phyloP scores from a whole-genome alignment of 306 rosid genomes.

The Cucurbita moschata region DNA sequence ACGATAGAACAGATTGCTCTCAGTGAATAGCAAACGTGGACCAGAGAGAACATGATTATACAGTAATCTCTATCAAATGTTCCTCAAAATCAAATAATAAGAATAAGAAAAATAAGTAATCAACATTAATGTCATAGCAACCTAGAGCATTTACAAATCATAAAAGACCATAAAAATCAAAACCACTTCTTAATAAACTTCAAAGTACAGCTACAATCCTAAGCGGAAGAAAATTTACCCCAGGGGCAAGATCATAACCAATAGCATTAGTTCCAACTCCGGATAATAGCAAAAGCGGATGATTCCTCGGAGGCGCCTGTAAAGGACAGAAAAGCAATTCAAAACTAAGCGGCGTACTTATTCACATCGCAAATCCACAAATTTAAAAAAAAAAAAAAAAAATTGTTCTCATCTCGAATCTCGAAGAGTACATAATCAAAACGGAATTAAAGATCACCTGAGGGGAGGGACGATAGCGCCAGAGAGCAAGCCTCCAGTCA shows the following conservation, averaged over 20 bases:
- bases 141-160: neutral
- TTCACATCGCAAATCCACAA: neutral
- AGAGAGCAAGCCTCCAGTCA: conserved; percentile 87
- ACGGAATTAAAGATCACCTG: conserved; percentile 17
- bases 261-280: conserved; percentile 97
- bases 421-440: neutral
- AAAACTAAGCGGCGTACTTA: neutral
- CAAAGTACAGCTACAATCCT: neutral
- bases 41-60: neutral
- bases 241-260: conserved; percentile 91
- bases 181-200: neutral
- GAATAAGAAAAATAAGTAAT: neutral
- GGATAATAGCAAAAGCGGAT: conserved; percentile 68
- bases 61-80: neutral
- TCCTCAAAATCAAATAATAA: neutral
- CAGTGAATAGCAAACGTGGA: no score
- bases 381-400: neutral
- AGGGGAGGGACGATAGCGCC: conserved; percentile 85
- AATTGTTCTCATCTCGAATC: neutral
- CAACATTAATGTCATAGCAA: neutral
- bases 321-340: neutral
- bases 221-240: conserved; percentile 18
- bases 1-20: neutral
- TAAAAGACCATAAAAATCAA: neutral
- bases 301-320: conserved; percentile 84